Evolutionary conservation across 177 flowering plant genomes (phyloP).

Genomic region (Vitis hybrid): DNA sequence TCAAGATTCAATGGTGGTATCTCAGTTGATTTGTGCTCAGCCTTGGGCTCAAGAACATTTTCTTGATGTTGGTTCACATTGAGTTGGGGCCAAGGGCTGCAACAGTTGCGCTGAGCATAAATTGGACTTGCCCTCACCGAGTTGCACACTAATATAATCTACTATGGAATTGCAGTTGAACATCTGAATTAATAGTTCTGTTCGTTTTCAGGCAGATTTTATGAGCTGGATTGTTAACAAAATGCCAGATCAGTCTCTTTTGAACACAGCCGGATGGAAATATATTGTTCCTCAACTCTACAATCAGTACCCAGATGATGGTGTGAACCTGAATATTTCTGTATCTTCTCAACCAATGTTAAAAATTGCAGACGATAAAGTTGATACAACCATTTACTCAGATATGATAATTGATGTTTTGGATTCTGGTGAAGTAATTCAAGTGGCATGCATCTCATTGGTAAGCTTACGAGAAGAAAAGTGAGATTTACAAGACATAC

Average conservation of each 20-base stretch:
- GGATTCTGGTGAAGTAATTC: constrained; percentile 22
- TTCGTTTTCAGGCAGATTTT: constrained; percentile 15
- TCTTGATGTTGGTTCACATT: no score
- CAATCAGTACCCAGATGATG: constrained; percentile 28
- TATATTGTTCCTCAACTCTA: constrained; percentile 28
- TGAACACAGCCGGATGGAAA: constrained; percentile 35
- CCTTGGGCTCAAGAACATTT: no score
- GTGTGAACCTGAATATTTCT: constrained; percentile 26
- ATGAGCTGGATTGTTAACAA: constrained; percentile 28
- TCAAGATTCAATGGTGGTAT: no score
- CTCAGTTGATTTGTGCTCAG: no score
- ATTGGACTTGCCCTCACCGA: neutral
- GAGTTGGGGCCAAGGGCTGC: no score
- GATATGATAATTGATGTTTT: constrained; percentile 26
- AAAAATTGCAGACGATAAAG: constrained; percentile 8
- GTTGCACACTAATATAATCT: neutral
- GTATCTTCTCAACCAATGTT: constrained; percentile 27
- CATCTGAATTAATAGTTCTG: neutral
- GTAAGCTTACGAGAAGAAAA: constrained; percentile 11
- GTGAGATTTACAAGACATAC: no score
- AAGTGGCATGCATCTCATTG: constrained; percentile 31
- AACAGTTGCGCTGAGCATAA: no score
- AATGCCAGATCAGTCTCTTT: constrained; percentile 21
- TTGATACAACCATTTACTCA: constrained; percentile 15
- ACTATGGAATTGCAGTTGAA: neutral